A percentile compares a stretch with the other conserved stretches of the same genome.
Conservation (phyloP, 129 eudicot genomes). For the Lonicera japonica region DNA sequence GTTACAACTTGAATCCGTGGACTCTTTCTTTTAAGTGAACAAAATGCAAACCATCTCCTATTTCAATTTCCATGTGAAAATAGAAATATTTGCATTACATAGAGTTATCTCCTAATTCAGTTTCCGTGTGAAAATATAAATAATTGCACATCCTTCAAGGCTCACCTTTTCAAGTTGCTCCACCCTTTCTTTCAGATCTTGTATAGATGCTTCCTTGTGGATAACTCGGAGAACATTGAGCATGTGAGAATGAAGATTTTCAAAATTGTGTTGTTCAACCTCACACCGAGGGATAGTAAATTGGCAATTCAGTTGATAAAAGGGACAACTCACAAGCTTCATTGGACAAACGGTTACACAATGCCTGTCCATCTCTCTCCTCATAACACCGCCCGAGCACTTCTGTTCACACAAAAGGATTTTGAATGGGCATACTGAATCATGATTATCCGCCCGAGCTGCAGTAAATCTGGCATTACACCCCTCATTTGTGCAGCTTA, state of each 20-base stretch:
- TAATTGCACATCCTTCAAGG: not conserved
- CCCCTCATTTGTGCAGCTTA: constrained; percentile 63
- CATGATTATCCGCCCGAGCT: constrained; percentile 61
- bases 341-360: constrained; percentile 85
- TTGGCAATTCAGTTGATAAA: constrained; percentile 63
- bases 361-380: constrained; percentile 96
- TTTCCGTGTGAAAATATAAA: not conserved
- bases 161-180: constrained; percentile 58
- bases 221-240: constrained; percentile 32
- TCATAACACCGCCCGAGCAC: constrained; percentile 58
- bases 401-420: constrained; percentile 86
- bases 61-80: too few relatives aligned
- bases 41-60: too few relatives aligned
- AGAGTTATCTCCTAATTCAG: too few relatives aligned
- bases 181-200: constrained; percentile 45
- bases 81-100: too few relatives aligned
- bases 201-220: constrained; percentile 53
- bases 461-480: constrained; percentile 68
- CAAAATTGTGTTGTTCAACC: constrained; percentile 51
- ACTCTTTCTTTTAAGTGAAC: too few relatives aligned
- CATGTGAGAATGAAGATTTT: constrained; percentile 51
- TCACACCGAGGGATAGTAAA: constrained; percentile 48
- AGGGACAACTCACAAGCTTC: constrained; percentile 82
- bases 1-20: too few relatives aligned
- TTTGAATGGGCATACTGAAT: constrained; percentile 81